Evolutionary conservation across 495 filamentous ascomycete species (phyloP), one percentile per base, ranked within the genome.

Genomic region (Trypethelium eluteriae): DNA sequence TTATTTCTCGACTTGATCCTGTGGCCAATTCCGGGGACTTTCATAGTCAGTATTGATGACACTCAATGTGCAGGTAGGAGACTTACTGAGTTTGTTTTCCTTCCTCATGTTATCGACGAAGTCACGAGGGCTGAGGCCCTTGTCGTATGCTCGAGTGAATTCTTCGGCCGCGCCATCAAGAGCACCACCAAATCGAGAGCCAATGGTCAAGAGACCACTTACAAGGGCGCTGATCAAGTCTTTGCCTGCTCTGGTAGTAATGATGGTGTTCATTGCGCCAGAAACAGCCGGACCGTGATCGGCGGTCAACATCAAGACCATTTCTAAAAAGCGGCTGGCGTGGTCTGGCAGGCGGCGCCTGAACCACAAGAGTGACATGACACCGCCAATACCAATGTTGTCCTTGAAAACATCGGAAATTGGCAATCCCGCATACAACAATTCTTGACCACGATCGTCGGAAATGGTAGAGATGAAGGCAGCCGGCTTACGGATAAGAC

Each of bases 181-280:
- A 69, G 94, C 94, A 86, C 94, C 94, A 84, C 94, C 94, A 80
- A 98, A 98, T 64, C 94, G 89, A 62, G 93, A 96, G 75, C 94
- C 94, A 72, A 98, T 98, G 68, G 94, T 98, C 77, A 98, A 84
- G 56, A 98, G 91, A 90, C 94, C 94, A 71, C 88, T 88, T 63
- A 98, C 94, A 64, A 98, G 83, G 47, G 94, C 89, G 73, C 87
- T 91, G 83, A 98, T 96, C 69, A 98, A 83, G 79, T 98, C 94
- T 84, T 98, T 98, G 75, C 94, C 94, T 65, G 94, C 94, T 86
- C 94, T 89, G 59, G 94, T 98, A 64, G 94, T 98, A 78, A 98
- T 98, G 80, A 98, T 98, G 70, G 94, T 98, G 88, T 98, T 98
- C 94, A 98, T 98, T 73, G 94, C 94, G 82, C 94, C 94, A 70